Evolutionary conservation across 2,329 filamentous ascomycete species (phyloP).

Genomic region (Pyrenophora graminea): DNA sequence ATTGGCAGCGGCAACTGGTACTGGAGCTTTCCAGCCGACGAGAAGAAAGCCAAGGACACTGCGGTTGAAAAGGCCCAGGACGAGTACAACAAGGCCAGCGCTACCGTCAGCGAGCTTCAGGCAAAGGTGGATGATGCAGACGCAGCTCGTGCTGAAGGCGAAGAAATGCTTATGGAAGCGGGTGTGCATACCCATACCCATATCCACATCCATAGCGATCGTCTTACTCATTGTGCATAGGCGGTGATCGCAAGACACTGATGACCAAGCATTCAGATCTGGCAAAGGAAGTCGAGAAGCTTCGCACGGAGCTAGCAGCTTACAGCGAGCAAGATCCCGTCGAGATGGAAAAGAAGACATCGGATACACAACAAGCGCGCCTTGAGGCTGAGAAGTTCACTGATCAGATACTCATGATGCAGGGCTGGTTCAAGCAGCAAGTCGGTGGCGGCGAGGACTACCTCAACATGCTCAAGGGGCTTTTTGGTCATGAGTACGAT

Average conservation of each 20-base stretch:
- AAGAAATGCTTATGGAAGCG: conserved; percentile 41
- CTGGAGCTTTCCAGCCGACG: conserved; percentile 67
- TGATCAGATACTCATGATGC: conserved; percentile 54
- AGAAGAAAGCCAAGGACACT: conserved; percentile 53
- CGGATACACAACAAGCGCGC: conserved; percentile 35
- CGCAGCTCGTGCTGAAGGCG: conserved; percentile 46
- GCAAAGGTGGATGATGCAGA: conserved; percentile 47
- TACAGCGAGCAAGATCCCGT: conserved; percentile 54
- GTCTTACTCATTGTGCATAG: conserved; percentile 13
- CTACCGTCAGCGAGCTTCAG: conserved; percentile 45
- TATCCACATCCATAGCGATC: background rate
- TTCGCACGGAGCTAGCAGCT: conserved; percentile 49
- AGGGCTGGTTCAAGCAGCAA: conserved; percentile 49
- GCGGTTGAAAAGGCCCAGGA: conserved; percentile 44
- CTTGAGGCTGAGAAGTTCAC: conserved; percentile 46
- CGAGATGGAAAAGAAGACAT: conserved; percentile 49
- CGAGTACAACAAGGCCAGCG: conserved; percentile 45
- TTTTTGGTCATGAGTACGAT: conserved; percentile 60
- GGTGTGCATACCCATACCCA: conserved; percentile 21
- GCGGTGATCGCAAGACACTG: conserved; percentile 45
- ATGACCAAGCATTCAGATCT: conserved; percentile 43
- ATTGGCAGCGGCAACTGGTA: conserved; percentile 75
- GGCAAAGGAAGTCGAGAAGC: conserved; percentile 42
- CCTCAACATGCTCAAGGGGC: conserved; percentile 49
- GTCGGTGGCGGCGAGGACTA: conserved; percentile 50